Conservation (phyloP, 2,329 filamentous ascomycete genomes). For the Rutstroemia sp. region DNA sequence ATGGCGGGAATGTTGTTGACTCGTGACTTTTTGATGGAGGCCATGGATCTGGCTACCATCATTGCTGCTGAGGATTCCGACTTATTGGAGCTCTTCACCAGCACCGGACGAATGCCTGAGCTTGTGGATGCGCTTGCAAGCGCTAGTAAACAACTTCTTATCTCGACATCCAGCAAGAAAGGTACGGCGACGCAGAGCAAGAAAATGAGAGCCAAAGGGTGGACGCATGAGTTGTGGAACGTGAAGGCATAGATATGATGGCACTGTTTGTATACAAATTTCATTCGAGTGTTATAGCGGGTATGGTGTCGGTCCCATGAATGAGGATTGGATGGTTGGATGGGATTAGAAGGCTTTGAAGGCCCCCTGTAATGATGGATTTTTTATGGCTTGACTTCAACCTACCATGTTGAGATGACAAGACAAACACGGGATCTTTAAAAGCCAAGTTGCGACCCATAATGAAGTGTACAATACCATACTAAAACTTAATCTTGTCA, state of each 20-base stretch:
- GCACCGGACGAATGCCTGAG: slow-evolving; percentile 63
- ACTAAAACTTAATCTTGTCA: no score
- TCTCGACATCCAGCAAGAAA: slow-evolving; percentile 46
- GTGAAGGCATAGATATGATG: slow-evolving; percentile 19
- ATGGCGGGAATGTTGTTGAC: slow-evolving; percentile 68
- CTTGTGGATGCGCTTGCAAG: slow-evolving; percentile 66
- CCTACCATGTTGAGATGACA: slow-evolving; percentile 1
- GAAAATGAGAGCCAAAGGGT: slow-evolving; percentile 54
- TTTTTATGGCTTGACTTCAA: neutral
- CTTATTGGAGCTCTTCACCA: slow-evolving; percentile 56
- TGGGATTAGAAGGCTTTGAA: neutral
- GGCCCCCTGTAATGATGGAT: slow-evolving; percentile 1
- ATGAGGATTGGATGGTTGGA: slow-evolving; percentile 1
- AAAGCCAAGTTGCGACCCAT: neutral
- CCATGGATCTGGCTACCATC: slow-evolving; percentile 75
- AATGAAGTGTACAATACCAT: neutral
- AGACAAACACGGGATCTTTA: neutral
- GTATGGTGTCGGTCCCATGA: neutral
- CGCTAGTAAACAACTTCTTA: slow-evolving; percentile 29
- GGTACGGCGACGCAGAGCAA: slow-evolving; percentile 40
- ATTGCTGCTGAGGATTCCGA: slow-evolving; percentile 66
- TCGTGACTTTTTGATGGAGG: slow-evolving; percentile 70
- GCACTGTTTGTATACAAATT: neutral
- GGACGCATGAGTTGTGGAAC: slow-evolving; percentile 55
- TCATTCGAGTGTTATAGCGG: neutral